phyloP scores from a whole-genome alignment of 2,329 filamentous ascomycete species.

The Penicillium sp. region DNA sequence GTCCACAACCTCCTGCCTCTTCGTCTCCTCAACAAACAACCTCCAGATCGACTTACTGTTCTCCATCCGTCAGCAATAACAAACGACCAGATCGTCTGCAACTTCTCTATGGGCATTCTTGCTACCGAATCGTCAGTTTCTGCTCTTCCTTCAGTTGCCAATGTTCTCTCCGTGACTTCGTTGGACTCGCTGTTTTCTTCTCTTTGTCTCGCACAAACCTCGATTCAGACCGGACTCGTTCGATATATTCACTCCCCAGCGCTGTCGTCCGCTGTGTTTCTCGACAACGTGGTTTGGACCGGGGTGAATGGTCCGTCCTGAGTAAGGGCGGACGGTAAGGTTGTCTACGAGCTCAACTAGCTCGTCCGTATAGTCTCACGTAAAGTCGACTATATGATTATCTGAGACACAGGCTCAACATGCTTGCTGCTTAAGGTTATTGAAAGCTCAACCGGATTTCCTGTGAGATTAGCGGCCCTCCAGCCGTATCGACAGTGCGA shows the following conservation, averaged over 20 bases:
- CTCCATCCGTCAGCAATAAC: conserved; percentile 8
- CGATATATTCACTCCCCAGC: conserved; percentile 8
- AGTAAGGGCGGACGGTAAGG: conserved; percentile 50
- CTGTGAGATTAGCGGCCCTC: neutral
- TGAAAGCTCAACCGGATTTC: neutral
- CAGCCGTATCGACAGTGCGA: neutral
- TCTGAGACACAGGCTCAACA: neutral
- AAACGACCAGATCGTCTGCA: neutral
- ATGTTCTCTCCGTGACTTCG: conserved; percentile 13
- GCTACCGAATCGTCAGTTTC: conserved; percentile 20
- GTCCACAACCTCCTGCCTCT: neutral
- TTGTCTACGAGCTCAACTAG: neutral
- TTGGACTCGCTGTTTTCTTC: neutral
- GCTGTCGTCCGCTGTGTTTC: conserved; percentile 22
- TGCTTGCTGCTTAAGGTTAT: conserved; percentile 2
- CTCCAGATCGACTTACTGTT: neutral
- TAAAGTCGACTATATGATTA: neutral
- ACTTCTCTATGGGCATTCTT: conserved; percentile 37
- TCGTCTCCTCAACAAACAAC: neutral
- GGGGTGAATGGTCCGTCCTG: conserved; percentile 49
- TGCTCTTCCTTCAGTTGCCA: neutral
- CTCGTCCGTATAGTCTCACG: neutral
- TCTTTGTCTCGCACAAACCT: neutral
- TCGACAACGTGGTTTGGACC: conserved; percentile 42
- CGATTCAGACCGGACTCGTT: neutral